A percentile compares a stretch with the other conserved stretches of the same genome.
Conservation (phyloP, 192 early-diverging fungal genomes). For the Coemansia sp. region DNA sequence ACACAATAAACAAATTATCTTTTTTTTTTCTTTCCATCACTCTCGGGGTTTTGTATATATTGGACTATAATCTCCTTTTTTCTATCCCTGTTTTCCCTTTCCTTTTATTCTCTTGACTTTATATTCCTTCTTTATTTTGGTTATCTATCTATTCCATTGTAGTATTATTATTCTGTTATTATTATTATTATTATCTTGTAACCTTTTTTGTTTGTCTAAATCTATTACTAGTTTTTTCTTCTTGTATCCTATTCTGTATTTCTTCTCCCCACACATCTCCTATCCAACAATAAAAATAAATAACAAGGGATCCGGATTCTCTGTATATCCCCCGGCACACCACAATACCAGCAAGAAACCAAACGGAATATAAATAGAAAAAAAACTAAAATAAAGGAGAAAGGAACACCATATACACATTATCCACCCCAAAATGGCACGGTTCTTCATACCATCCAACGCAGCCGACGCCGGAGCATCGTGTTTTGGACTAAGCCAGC, state of each 20-base stretch:
- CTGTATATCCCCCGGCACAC: too few relatives aligned
- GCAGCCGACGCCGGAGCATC: neutral
- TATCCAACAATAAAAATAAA: neutral
- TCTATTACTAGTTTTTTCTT: neutral
- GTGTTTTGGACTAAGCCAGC: neutral
- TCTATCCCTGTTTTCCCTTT: neutral
- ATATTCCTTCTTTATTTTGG: neutral
- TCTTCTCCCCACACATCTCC: neutral
- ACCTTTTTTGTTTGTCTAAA: neutral
- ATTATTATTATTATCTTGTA: neutral
- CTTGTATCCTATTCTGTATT: neutral
- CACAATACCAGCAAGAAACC: neutral
- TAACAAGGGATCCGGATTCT: too few relatives aligned
- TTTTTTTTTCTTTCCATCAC: neutral
- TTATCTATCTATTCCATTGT: too few relatives aligned
- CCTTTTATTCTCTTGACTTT: neutral
- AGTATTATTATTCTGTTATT: neutral
- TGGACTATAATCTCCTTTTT: neutral
- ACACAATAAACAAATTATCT: neutral
- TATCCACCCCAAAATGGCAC: conserved; percentile 8
- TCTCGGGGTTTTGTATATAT: neutral
- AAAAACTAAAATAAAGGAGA: neutral
- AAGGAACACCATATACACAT: neutral
- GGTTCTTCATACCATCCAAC: conserved; percentile 18
- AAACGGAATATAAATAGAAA: neutral